Evolutionary conservation across 1,284 basidiomycete species (phyloP), one percentile per base, ranked within the genome.

Genomic region (Microbotryum violaceum): DNA sequence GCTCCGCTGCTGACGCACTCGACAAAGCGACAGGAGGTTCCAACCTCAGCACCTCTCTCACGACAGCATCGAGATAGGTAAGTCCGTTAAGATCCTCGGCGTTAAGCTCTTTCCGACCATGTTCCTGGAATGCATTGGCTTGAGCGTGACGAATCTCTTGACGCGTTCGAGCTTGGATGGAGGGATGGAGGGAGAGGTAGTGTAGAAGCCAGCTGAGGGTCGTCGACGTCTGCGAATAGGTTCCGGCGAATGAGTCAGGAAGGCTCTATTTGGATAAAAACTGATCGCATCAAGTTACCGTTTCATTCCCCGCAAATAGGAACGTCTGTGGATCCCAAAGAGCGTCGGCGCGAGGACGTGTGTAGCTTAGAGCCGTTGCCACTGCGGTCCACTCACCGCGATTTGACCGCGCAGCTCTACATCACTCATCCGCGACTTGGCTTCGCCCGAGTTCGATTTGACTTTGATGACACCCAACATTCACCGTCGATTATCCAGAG

Each of bases 1-100:
- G 37, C 14, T 42, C 37, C 12, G 14, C 37, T 42, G 37, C 37
- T 42, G 31, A 42, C 37, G 16, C 14, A 42, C 37, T 42, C 16
- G 37, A 14, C 4, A 86, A 88, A 72, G 89, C 86, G n/a, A 89
- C 79, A 4, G 88, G 88, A 3, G 89, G 85, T 29, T 87, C 81
- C 44, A 90, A 75, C 21, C 89, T 82, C 54, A 91, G 75, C 1
- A 82, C 80, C 75, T 91, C 89, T n/a, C 70, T 42, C 37, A 42
- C 77, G 29, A 93, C 83, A 59, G 89, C 89, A 70, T 91, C 80
- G 50, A 93, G 79, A 64, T 82, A 86, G 2, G 84, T 82, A n/a
- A 89, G 78, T 42, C 80, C 78, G 12, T 57, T 87, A 59, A 91
- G 75, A 20, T 83, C 78, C 16, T 83, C 80, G 73, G 79, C 80